Base-by-base conservation (phyloP, 2,329 filamentous ascomycete genomes). In the Clonostachys solani region DNA sequence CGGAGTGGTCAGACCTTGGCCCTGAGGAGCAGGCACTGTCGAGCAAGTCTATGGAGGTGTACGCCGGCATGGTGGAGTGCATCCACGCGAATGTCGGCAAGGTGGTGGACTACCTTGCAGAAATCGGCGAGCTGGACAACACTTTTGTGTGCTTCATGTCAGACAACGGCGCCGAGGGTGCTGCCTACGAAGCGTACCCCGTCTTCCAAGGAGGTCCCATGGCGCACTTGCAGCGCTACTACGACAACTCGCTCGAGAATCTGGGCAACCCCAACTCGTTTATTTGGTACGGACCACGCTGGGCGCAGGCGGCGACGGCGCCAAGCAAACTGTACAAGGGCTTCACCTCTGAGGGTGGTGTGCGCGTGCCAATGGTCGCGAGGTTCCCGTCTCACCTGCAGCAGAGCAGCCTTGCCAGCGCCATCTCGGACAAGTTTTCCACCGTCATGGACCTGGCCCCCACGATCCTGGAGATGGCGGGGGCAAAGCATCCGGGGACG, bases 261-360 rank as follows among this genome's bases (percentile, higher is more conserved):
- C 65, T 81, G 15, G 78, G 78, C 3, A 79, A 56, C 71, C 74
- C 13, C 64, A 67, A 81, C 56, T 77, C 72, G 2, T 83, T 80
- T 54, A 74, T 81, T 50, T 83, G 79, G 79, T 83, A 83, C 52
- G 80, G 80, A 1, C 75, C 74, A 5, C 69, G 73, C 16, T 81
- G 78, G 77, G 77, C 77, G 3, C 64, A 68, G 42, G 66, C 65
- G 1, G 60, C 65, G 10, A 70, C 65, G 1, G 66, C 65, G 2
- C 66, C 66, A 4, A 64, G 60, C 41, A 54, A 65, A 19, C 52
- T 68, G 16, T 69, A 65, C 57, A 68, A 64, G 53, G 63, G 63
- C 29, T 72, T 65, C 53, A 69, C 69, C 1, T 72, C 69, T 3
- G 68, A 74, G 44, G 71, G 77, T 9, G 77, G 77, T 17, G 71